phyloP scores from a whole-genome alignment of 1,284 basidiomycete species.

The Pseudozyma tsukubaensis region DNA sequence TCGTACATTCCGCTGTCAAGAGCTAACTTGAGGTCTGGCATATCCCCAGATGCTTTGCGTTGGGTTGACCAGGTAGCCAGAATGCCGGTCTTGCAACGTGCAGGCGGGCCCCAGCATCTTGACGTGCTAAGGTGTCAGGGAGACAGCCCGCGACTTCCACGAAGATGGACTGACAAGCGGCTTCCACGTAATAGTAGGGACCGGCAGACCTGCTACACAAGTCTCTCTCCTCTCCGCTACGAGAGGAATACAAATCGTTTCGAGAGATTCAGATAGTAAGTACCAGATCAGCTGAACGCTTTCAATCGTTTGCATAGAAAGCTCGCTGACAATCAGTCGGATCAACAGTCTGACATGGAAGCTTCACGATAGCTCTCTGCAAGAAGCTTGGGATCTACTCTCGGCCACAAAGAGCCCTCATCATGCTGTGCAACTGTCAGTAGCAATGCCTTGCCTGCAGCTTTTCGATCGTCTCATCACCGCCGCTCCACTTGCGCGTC shows the following conservation, averaged over 20 bases:
- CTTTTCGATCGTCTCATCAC: neutral
- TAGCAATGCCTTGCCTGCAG: neutral
- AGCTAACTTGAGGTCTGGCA: neutral
- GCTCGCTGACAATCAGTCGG: neutral
- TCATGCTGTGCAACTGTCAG: neutral
- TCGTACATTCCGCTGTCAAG: neutral
- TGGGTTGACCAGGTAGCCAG: neutral
- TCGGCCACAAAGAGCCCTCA: neutral
- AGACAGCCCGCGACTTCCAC: slow-evolving; percentile 3
- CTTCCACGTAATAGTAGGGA: neutral
- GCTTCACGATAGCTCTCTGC: neutral
- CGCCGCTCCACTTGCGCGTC: neutral
- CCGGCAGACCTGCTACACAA: neutral
- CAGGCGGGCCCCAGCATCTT: neutral
- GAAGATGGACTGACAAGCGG: neutral
- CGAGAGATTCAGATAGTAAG: slow-evolving; percentile 1
- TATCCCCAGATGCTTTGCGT: neutral
- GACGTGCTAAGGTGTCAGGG: neutral
- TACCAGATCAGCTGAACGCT: no score
- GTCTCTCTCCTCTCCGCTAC: slow-evolving; percentile 2
- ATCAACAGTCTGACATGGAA: neutral
- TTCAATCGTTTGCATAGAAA: no score
- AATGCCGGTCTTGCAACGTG: neutral
- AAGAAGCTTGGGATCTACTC: neutral
- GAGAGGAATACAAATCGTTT: neutral